Evolutionary conservation across 495 filamentous ascomycete species (phyloP).

Genomic region (Penicillium dipodomyicola): DNA sequence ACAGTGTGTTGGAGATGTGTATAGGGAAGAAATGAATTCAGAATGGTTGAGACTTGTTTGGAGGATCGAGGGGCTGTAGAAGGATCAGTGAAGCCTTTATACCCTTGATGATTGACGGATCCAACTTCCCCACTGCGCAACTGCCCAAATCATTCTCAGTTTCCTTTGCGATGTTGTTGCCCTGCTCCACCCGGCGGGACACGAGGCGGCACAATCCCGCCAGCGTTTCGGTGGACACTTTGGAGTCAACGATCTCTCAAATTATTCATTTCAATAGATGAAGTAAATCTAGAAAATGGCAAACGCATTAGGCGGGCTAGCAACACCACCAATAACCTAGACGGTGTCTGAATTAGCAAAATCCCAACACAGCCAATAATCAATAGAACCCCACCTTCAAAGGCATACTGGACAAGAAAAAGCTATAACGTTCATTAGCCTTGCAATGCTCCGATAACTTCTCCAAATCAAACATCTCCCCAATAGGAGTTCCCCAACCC

Average conservation of each 20-base stretch:
- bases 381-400: conserved; percentile 39
- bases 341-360: conserved; percentile 4
- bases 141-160: background rate
- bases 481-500: conserved; percentile 55
- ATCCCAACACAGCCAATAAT: background rate
- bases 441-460: conserved; percentile 43
- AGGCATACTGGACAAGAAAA: conserved; percentile 54
- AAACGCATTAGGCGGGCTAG: conserved; percentile 43
- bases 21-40: background rate
- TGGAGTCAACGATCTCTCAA: background rate
- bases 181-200: background rate
- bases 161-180: background rate
- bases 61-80: background rate
- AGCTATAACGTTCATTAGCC: conserved; percentile 43
- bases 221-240: background rate
- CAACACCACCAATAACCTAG: conserved; percentile 43
- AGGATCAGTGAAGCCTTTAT: background rate
- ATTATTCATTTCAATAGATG: background rate
- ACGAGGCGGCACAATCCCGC: background rate
- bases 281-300: conserved; percentile 35
- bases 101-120: background rate
- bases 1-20: background rate
- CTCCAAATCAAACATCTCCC: conserved; percentile 58
- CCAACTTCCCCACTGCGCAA: background rate
- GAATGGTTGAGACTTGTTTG: background rate